Evolutionary conservation across 495 filamentous ascomycete species (phyloP).

Genomic region (Polyplosphaeria fusca): DNA sequence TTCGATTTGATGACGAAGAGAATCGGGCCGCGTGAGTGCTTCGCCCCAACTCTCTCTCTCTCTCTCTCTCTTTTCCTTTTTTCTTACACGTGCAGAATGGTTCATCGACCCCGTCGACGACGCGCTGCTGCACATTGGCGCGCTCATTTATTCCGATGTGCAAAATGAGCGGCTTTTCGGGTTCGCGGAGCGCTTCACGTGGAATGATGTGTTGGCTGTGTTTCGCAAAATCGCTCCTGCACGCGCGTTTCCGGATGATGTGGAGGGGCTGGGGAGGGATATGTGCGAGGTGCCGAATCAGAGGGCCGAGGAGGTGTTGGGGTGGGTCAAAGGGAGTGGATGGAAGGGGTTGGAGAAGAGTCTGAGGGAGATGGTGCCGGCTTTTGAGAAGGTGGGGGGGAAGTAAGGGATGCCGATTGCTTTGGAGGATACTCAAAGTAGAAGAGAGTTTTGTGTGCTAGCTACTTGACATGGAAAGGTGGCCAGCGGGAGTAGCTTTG

Average conservation of each 20-base stretch:
- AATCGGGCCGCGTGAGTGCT: constrained; percentile 16
- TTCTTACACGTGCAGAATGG: constrained; percentile 9
- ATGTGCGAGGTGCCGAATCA: constrained; percentile 3
- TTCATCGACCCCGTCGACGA: constrained; percentile 21
- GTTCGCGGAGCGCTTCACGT: constrained; percentile 21
- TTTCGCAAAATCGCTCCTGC: constrained; percentile 21
- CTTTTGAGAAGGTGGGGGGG: too few species aligned
- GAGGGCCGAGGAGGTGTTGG: constrained; percentile 25
- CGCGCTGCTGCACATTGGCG: constrained; percentile 27
- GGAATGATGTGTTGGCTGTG: constrained; percentile 20
- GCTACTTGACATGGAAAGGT: too few species aligned
- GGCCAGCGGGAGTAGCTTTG: too few species aligned
- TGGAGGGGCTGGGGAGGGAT: constrained; percentile 20
- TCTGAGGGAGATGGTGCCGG: constrained; percentile 7
- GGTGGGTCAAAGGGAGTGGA: constrained; percentile 19
- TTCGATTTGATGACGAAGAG: background rate
- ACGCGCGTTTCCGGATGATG: constrained; percentile 13
- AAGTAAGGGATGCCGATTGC: too few species aligned
- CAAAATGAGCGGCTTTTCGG: constrained; percentile 28
- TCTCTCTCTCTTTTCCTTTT: background rate
- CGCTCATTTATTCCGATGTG: constrained; percentile 25
- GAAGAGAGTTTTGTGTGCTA: too few species aligned
- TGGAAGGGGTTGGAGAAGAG: constrained; percentile 15
- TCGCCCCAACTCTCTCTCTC: background rate
- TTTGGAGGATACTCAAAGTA: too few species aligned